Base-by-base conservation (phyloP, 371 early-diverging fungal genomes). In the Circinella umbellata region DNA sequence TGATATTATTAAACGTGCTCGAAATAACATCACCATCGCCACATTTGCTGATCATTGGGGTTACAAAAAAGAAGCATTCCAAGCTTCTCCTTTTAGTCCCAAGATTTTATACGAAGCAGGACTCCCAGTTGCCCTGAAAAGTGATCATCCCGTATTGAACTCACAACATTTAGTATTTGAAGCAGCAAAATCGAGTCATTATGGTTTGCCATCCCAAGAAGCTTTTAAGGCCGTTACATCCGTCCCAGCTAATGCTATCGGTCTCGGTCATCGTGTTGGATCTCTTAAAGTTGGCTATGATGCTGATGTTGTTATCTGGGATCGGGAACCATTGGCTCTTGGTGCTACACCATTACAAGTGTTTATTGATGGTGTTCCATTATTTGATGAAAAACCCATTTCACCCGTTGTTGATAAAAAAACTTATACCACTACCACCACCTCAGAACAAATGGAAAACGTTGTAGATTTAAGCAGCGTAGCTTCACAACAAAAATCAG, bases 61-160 rank as follows among this genome's bases (percentile, higher is more conserved):
- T 6, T 92, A 89, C 80, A 94, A 94, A 73, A 86, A 89, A 69
- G 93, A 94, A 75, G 92, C 93, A 4, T 92, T 86, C 79, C 82
- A 85, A 63, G 86, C 85, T 42, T 86, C 89, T 34, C 84, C 88
- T 10, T 63, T 80, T 36, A 79, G 86, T 4, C 89, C 89, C 39
- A 81, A 82, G 69, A 87, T 90, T 49, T 72, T 94, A 53, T 55
- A 81, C n/a, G 88, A 88, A 1, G 90, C 89, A 14, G 89, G 90
- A 8, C 89, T 92, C 54, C 74, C 88, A 42, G 90, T 94, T 49
- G 90, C 92, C 4, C 83, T 89, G 72, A 94, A 93, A 79, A 83
- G 83, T 46, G 93, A 94, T 69, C 93, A 94, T 75, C 92, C 93
- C 13, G 91, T 93, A 36, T 62, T 88, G 60, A 91, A 92, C 73